Base-by-base conservation (phyloP, 805 yeast species). In the Schwanniomyces vanrijiae region DNA sequence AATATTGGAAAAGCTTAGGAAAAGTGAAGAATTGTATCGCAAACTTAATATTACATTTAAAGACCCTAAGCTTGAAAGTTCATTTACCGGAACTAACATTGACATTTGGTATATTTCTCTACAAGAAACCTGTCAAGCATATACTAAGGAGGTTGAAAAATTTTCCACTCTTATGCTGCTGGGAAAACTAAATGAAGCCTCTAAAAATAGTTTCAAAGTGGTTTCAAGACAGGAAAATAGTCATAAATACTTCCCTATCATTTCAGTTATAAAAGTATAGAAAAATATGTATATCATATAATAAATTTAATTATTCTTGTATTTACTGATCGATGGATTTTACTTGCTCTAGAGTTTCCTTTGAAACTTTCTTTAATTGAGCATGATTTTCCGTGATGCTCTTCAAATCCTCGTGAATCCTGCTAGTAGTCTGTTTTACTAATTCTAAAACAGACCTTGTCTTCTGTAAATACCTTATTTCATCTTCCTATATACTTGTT, bases 391-490 rank as follows among this genome's bases (percentile, higher is more conserved):
- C 50, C 8, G 46, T 41, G 1, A 62, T 64, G 4, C 51, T 43
- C 19, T 48, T 46, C 8, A 68, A 53, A 42, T 68, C 73, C 21
- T 51, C 43, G 41, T 60, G 52, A n/a, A 68, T 60, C 21, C 53
- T 60, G 14, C 57, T 56, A 2, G 68, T 60, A 18, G 70, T 51
- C 40, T 57, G 63, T 19, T 65, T 58, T 6, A 68, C 53, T 4
- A 59, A 58, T 50, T 66, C 69, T 5, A 67, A 50, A 10, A 65
- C 55, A 18, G 69, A 65, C 31, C 73, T 40, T 33, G 65, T 50
- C 45, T 59, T 62, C 46, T 54, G 62, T 21, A 67, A 55, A 39
- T 50, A 44, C 16, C 25, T 19, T 13, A 37, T 37, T 37, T 37
- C 39, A 14, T 20, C 8, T 14, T 19, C 16, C 39, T 37, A 19